Percentiles rank a stretch among this genome's conserved stretches.
phyloP scores from a whole-genome alignment of 2,329 filamentous ascomycete genomes.

The Hypoxylon sp. region DNA sequence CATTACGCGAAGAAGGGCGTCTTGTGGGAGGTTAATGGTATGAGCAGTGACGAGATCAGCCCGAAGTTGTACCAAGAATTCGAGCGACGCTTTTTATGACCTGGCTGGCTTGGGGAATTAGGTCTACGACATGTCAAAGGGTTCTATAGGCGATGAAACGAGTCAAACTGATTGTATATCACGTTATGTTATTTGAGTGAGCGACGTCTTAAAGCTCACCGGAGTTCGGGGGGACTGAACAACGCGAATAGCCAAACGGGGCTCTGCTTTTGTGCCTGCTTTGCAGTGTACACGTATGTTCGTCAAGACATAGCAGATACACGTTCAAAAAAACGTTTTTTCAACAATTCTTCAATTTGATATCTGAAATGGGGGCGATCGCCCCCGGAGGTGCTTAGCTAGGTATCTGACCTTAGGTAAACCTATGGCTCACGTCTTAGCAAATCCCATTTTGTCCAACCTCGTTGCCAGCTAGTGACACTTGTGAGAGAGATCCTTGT shows the following conservation, averaged over 20 bases:
- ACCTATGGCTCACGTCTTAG: not conserved
- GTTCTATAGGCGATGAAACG: constrained; percentile 5
- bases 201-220: constrained; percentile 15
- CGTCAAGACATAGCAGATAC: constrained; percentile 17
- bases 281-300: constrained; percentile 20
- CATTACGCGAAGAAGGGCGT: constrained; percentile 90
- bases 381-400: not conserved
- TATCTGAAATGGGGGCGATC: not conserved
- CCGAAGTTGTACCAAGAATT: constrained; percentile 91
- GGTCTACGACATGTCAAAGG: not conserved
- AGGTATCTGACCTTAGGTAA: too few relatives aligned
- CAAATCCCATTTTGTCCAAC: not conserved
- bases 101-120: not conserved
- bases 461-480: constrained; percentile 3
- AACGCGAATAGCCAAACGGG: constrained; percentile 11
- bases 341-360: constrained; percentile 11
- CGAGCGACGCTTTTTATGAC: constrained; percentile 75
- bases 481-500: not conserved
- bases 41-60: constrained; percentile 94
- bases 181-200: constrained; percentile 23
- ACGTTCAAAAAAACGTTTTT: constrained; percentile 12
- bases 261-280: constrained; percentile 24
- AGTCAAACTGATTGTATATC: constrained; percentile 28
- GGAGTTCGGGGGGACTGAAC: constrained; percentile 35
- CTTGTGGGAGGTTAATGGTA: constrained; percentile 87